Evolutionary conservation across 2,329 filamentous ascomycete species (phyloP).

Genomic region (Biscogniauxia marginata): DNA sequence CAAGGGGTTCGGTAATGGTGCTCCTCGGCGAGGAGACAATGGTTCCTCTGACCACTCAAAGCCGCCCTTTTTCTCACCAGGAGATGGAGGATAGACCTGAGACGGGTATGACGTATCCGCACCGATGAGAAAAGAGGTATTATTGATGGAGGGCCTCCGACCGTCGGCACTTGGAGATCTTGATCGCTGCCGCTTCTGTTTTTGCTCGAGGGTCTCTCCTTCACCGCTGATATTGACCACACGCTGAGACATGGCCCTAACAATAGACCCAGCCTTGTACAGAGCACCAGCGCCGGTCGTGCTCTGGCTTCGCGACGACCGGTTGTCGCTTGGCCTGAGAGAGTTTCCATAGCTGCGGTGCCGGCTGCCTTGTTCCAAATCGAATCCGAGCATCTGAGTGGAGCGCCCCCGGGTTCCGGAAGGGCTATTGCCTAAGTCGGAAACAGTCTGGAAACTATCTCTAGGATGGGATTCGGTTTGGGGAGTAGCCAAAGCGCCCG

Average conservation of each 20-base stretch:
- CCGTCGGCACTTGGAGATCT: slow-evolving; percentile 53
- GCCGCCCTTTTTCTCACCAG: slow-evolving; percentile 45
- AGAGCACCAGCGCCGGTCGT: slow-evolving; percentile 62
- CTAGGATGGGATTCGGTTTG: slow-evolving; percentile 42
- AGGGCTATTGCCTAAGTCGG: slow-evolving; percentile 52
- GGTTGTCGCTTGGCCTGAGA: slow-evolving; percentile 50
- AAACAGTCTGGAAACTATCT: slow-evolving; percentile 58
- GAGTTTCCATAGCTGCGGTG: slow-evolving; percentile 57
- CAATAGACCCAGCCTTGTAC: slow-evolving; percentile 69
- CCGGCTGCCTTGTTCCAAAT: slow-evolving; percentile 57
- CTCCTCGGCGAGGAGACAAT: slow-evolving; percentile 33
- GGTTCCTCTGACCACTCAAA: slow-evolving; percentile 32
- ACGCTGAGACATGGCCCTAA: slow-evolving; percentile 89
- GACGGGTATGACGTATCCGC: slow-evolving; percentile 53
- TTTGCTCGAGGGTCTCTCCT: slow-evolving; percentile 73
- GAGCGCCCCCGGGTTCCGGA: slow-evolving; percentile 42
- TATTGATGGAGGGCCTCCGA: slow-evolving; percentile 44
- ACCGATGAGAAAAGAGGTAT: slow-evolving; percentile 43
- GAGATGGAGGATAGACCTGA: slow-evolving; percentile 42
- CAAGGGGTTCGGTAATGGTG: slow-evolving; percentile 68
- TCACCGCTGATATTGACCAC: slow-evolving; percentile 98
- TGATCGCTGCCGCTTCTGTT: slow-evolving; percentile 57
- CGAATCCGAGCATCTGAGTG: slow-evolving; percentile 53
- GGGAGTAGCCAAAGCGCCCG: slow-evolving; percentile 45
- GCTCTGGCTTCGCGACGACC: slow-evolving; percentile 62